Percentiles rank a stretch among this genome's conserved stretches.
phyloP scores from a whole-genome alignment of 2,329 filamentous ascomycete genomes.

The Pseudogymnoascus sp. region DNA sequence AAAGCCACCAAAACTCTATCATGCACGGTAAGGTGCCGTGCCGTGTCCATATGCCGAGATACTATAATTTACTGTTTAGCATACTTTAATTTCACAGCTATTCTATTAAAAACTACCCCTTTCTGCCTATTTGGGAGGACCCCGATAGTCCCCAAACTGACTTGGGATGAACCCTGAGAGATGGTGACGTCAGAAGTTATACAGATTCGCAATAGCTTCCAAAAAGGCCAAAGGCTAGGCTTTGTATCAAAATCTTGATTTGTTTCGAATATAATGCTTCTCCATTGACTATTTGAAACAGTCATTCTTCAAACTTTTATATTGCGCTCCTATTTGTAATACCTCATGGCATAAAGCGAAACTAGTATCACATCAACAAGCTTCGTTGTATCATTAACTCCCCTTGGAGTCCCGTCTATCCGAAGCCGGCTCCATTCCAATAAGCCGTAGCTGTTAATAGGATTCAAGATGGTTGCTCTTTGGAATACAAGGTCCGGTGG shows the following conservation, averaged over 20 bases:
- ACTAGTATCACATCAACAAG: background rate
- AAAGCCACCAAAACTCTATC: background rate
- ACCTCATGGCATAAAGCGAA: background rate
- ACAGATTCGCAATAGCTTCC: constrained; percentile 6
- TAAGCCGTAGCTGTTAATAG: background rate
- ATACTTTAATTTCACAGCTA: background rate
- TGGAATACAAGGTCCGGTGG: background rate
- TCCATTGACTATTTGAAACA: background rate
- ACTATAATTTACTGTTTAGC: background rate
- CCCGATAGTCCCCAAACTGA: background rate
- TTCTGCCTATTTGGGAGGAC: background rate
- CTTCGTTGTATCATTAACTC: background rate
- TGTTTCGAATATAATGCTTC: background rate
- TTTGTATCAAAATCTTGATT: background rate
- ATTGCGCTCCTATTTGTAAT: background rate
- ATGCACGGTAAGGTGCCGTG: background rate
- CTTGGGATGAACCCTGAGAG: background rate
- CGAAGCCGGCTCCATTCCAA: background rate
- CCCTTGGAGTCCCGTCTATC: background rate
- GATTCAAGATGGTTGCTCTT: background rate
- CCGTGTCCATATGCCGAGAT: background rate
- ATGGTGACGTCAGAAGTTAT: background rate
- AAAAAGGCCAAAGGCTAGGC: background rate
- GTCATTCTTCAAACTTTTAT: background rate
- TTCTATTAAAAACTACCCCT: background rate